phyloP scores from a whole-genome alignment of 1,284 basidiomycete genomes.

The Heliocybe sulcata region DNA sequence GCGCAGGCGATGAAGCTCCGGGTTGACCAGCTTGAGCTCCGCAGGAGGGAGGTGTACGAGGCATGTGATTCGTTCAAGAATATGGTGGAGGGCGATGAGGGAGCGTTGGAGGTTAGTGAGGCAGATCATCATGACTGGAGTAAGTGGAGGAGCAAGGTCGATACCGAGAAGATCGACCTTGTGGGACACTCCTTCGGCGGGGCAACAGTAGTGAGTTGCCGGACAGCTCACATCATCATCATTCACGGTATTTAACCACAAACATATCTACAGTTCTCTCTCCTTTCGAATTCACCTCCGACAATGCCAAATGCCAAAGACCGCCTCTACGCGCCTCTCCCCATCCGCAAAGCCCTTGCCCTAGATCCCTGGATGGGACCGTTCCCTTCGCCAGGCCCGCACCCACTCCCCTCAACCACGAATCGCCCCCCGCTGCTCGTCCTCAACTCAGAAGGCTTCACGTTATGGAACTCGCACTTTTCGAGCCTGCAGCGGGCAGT shows the following conservation, averaged over 20 bases:
- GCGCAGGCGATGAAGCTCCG: slow-evolving; percentile 37
- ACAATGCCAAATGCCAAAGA: slow-evolving; percentile 9
- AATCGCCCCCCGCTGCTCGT: slow-evolving; percentile 40
- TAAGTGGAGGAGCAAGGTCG: slow-evolving; percentile 29
- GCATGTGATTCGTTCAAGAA: not conserved
- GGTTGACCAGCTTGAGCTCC: slow-evolving; percentile 57
- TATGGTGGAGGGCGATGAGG: not conserved
- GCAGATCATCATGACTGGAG: slow-evolving; percentile 14
- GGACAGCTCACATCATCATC: too few species aligned
- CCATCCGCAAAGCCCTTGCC: slow-evolving; percentile 46
- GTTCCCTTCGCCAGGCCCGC: slow-evolving; percentile 47
- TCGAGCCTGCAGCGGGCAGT: slow-evolving; percentile 43
- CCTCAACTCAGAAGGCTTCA: slow-evolving; percentile 70
- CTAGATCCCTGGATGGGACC: slow-evolving; percentile 81
- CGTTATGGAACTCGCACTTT: slow-evolving; percentile 69
- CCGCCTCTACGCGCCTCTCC: slow-evolving; percentile 31
- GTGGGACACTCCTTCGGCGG: slow-evolving; percentile 77
- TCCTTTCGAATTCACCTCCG: slow-evolving; percentile 41
- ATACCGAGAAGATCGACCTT: slow-evolving; percentile 31
- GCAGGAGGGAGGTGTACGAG: slow-evolving; percentile 56
- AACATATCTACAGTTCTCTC: slow-evolving; percentile 34
- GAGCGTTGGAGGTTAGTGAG: not conserved
- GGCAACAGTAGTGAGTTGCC: slow-evolving; percentile 47
- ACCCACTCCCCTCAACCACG: slow-evolving; percentile 16
- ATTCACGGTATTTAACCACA: too few species aligned